phyloP scores from a whole-genome alignment of 257 asterid genomes.

The Solanum pennellii region DNA sequence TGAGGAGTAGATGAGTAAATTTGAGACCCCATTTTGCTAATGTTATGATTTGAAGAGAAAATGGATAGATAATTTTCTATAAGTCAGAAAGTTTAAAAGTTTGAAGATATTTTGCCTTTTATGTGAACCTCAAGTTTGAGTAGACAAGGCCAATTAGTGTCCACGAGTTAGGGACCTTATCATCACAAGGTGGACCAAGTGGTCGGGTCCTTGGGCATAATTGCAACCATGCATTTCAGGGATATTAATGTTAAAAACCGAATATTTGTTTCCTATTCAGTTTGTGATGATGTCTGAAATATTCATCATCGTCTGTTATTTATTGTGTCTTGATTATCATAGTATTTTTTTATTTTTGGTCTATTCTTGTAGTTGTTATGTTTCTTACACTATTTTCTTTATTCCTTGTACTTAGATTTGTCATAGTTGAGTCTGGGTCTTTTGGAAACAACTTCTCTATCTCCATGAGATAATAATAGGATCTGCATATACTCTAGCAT shows the following conservation, averaged over 20 bases:
- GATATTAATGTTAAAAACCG: neutral
- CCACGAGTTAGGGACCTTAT: slow-evolving; percentile 15
- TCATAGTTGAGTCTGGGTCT: fast-evolving
- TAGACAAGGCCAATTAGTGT: slow-evolving; percentile 3
- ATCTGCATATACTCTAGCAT: neutral
- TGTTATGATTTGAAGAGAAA: neutral
- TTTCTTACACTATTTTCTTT: no score
- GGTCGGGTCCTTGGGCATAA: neutral
- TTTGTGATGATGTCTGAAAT: neutral
- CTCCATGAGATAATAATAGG: no score
- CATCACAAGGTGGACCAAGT: neutral
- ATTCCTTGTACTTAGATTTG: neutral
- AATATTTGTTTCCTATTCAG: neutral
- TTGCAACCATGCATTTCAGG: neutral
- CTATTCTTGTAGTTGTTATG: neutral
- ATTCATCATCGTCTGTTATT: no score
- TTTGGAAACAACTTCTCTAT: no score
- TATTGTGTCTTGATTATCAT: neutral
- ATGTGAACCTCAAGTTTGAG: neutral
- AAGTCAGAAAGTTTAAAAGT: neutral
- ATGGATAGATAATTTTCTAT: neutral
- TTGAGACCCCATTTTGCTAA: slow-evolving; percentile 33
- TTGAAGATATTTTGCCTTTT: neutral
- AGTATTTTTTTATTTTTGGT: neutral
- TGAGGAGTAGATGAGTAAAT: slow-evolving; percentile 27